Evolutionary conservation across 116 monocot species (phyloP).

Genomic region (Cymodocea nodosa): DNA sequence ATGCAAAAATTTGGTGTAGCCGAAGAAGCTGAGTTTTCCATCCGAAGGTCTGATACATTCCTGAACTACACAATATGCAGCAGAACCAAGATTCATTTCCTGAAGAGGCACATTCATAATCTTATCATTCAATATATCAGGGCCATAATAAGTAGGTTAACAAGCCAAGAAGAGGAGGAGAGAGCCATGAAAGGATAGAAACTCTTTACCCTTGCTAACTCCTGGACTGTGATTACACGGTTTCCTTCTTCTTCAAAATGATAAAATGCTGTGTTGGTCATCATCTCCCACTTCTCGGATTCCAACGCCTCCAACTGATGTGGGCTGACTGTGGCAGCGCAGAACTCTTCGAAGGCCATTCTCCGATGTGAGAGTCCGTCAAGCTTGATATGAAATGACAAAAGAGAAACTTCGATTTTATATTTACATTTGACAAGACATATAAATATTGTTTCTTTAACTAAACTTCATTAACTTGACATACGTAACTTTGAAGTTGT

Average conservation of each 20-base stretch:
- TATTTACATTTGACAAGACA: too few relatives aligned
- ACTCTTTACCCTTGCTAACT: conserved; percentile 50
- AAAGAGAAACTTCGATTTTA: background rate
- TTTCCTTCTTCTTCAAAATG: conserved; percentile 74
- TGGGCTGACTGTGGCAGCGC: conserved; percentile 63
- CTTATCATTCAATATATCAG: too few relatives aligned
- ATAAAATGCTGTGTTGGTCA: conserved; percentile 52
- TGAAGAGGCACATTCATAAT: conserved; percentile 10
- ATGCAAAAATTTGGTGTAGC: conserved; percentile 95
- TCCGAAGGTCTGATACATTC: conserved; percentile 80
- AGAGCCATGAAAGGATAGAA: background rate
- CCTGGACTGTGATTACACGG: conserved; percentile 50
- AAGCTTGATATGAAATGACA: conserved; percentile 22
- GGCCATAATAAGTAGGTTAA: background rate
- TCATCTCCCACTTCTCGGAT: conserved; percentile 61
- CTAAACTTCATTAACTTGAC: too few relatives aligned
- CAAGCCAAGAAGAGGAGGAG: background rate
- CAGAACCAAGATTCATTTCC: conserved; percentile 62
- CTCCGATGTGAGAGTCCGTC: conserved; percentile 39
- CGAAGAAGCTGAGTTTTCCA: conserved; percentile 76
- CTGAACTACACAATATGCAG: conserved; percentile 42
- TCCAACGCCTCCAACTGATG: conserved; percentile 75
- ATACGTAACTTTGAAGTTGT: too few relatives aligned
- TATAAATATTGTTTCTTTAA: too few relatives aligned
- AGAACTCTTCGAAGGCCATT: conserved; percentile 74